These are phyloP conservation scores for Ustilago shanxiensis DNA, from an alignment of 1,284 basidiomycete genomes.

Conservation along the genomic window DNA sequence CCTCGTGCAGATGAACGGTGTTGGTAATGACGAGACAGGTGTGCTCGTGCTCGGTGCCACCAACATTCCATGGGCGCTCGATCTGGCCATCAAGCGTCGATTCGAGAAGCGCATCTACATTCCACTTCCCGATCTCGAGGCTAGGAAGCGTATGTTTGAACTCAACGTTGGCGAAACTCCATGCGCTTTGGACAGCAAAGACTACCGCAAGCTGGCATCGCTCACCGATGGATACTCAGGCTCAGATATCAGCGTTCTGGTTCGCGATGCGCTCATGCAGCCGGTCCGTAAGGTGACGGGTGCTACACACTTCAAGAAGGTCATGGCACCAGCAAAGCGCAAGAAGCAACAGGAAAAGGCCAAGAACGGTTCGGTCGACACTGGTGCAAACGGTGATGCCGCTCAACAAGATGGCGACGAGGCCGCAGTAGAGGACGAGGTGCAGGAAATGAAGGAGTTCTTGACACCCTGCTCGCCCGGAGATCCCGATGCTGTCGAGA, in stretches of 20 bases:
- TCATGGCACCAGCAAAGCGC: conserved; percentile 66
- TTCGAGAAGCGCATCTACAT: conserved; percentile 99
- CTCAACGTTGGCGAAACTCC: conserved; percentile 94
- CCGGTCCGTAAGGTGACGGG: conserved; percentile 95
- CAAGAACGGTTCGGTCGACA: conserved; percentile 49
- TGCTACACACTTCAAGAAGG: conserved; percentile 91
- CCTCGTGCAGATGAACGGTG: conserved; percentile 95
- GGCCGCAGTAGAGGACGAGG: conserved; percentile 66
- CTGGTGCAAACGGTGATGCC: conserved; percentile 40
- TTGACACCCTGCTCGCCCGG: conserved; percentile 95
- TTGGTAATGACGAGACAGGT: conserved; percentile 92
- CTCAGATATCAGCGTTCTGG: conserved; percentile 93
- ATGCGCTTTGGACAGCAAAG: conserved; percentile 82
- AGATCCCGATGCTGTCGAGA: conserved; percentile 86
- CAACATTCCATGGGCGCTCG: conserved; percentile 86
- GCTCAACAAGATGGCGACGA: conserved; percentile 42
- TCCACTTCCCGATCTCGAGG: conserved; percentile 91
- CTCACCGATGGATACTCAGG: conserved; percentile 93
- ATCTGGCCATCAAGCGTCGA: conserved; percentile 97
- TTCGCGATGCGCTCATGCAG: conserved; percentile 98
- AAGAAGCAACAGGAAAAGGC: conserved; percentile 44
- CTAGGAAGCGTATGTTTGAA: conserved; percentile 95
- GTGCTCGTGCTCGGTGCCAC: conserved; percentile 99
- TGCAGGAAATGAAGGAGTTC: conserved; percentile 73
- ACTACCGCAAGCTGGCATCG: conserved; percentile 85